A percentile compares a stretch with the other conserved stretches of the same genome.
phyloP scores from a whole-genome alignment of 2,329 filamentous ascomycete genomes.

The Aplosporella prunicola region DNA sequence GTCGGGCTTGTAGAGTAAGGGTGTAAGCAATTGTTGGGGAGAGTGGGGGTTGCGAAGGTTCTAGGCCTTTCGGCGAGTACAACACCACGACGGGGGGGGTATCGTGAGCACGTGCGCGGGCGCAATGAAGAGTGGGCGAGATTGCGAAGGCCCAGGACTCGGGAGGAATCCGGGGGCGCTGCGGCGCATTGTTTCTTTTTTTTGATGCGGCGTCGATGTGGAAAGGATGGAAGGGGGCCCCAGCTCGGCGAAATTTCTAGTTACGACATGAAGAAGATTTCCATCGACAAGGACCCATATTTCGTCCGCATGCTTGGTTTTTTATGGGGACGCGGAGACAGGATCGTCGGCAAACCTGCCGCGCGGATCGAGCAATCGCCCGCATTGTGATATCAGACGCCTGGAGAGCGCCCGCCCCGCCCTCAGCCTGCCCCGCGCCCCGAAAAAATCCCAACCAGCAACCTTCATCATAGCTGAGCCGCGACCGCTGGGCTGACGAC shows the following conservation, averaged over 20 bases:
- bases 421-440: neutral
- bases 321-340: constrained; percentile 4
- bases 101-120: constrained; percentile 7
- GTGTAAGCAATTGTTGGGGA: neutral
- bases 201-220: too few species aligned
- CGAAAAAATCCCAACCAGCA: too few species aligned
- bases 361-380: constrained; percentile 4
- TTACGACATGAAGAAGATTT: constrained; percentile 3
- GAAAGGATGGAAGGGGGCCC: too few species aligned
- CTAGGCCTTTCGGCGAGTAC: constrained; percentile 6
- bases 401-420: neutral
- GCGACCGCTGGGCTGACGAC: too few species aligned
- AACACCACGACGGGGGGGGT: constrained; percentile 2
- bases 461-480: too few species aligned
- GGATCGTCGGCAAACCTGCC: constrained; percentile 10
- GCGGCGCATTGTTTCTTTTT: too few species aligned
- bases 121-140: too few species aligned
- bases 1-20: constrained; percentile 1
- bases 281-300: constrained; percentile 5
- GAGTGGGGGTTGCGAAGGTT: constrained; percentile 2
- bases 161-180: too few species aligned
- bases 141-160: too few species aligned
- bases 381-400: constrained; percentile 3
- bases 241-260: constrained; percentile 9
- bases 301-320: constrained; percentile 10